Percentiles rank a stretch among this genome's conserved stretches.
Conservation (phyloP, 2,329 filamentous ascomycete species). For the Neofusicoccum cordaticola region DNA sequence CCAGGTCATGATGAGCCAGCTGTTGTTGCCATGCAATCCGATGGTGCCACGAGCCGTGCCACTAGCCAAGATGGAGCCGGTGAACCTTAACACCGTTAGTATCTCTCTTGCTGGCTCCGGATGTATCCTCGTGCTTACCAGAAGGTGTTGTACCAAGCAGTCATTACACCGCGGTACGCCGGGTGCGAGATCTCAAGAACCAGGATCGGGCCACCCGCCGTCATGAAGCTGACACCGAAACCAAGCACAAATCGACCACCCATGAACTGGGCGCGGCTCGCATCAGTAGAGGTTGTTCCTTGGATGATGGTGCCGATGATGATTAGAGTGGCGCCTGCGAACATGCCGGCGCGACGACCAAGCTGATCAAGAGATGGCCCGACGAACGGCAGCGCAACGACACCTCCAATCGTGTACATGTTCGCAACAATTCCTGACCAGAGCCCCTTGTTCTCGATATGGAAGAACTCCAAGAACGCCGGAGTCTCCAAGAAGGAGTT, state of each 20-base stretch:
- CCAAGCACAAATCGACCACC: slow-evolving; percentile 61
- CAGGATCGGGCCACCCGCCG: slow-evolving; percentile 61
- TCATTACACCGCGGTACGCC: slow-evolving; percentile 54
- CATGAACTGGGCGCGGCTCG: slow-evolving; percentile 53
- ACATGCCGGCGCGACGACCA: slow-evolving; percentile 49
- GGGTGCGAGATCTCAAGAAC: slow-evolving; percentile 63
- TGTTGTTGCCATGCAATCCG: slow-evolving; percentile 22
- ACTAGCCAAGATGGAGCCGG: slow-evolving; percentile 34
- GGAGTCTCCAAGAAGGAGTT: slow-evolving; percentile 47
- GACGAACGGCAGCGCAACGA: slow-evolving; percentile 43
- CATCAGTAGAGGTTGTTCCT: slow-evolving; percentile 35
- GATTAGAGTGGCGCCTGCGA: slow-evolving; percentile 54
- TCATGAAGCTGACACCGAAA: slow-evolving; percentile 60
- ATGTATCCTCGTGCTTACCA: slow-evolving; percentile 19
- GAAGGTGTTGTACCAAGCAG: slow-evolving; percentile 42
- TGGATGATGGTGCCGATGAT: slow-evolving; percentile 52
- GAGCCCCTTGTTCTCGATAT: slow-evolving; percentile 39
- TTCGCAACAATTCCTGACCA: slow-evolving; percentile 49
- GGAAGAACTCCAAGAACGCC: slow-evolving; percentile 46
- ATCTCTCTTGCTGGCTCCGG: too few relatives aligned
- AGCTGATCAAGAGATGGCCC: slow-evolving; percentile 47
- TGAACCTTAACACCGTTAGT: slow-evolving; percentile 25
- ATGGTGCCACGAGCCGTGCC: slow-evolving; percentile 27
- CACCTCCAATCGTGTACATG: slow-evolving; percentile 49
- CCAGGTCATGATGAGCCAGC: slow-evolving; percentile 21